These are phyloP conservation scores for Boletellus dicymbophilus DNA, from an alignment of 1,284 basidiomycete genomes.

Conservation along the genomic window DNA sequence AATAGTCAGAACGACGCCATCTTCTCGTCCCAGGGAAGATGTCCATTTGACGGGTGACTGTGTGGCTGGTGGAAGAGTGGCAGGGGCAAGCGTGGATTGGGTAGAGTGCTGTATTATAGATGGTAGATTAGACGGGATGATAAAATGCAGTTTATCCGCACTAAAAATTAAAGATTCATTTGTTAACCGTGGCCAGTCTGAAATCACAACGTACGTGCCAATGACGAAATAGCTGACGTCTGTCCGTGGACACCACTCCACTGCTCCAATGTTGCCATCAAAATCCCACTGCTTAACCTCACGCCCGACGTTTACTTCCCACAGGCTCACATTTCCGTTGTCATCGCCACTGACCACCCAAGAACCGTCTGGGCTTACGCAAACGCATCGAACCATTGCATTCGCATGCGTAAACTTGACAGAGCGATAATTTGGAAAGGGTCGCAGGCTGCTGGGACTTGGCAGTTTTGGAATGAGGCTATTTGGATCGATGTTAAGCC, in stretches of 20 bases:
- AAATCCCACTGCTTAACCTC: conserved; percentile 92
- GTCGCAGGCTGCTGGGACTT: conserved; percentile 87
- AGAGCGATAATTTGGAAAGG: conserved; percentile 90
- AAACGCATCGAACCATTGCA: conserved; percentile 75
- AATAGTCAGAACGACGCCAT: conserved; percentile 59
- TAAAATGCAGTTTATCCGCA: conserved; percentile 78
- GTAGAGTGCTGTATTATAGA: conserved; percentile 60
- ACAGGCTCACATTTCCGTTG: conserved; percentile 83
- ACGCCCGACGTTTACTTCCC: conserved; percentile 93
- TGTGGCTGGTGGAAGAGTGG: conserved; percentile 56
- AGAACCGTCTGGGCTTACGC: conserved; percentile 84
- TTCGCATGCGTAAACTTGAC: conserved; percentile 75
- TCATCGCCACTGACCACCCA: conserved; percentile 97
- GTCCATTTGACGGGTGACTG: conserved; percentile 76
- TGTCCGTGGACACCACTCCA: conserved; percentile 93
- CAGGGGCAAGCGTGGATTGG: conserved; percentile 64
- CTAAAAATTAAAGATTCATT: conserved; percentile 41
- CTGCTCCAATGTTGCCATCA: conserved; percentile 75
- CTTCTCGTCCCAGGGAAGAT: conserved; percentile 45
- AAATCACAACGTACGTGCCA: conserved; percentile 62
- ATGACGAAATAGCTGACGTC: conserved; percentile 85
- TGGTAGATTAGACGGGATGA: conserved; percentile 81
- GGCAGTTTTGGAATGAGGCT: conserved; percentile 96
- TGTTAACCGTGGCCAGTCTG: conserved; percentile 3
- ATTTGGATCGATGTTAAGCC: conserved; percentile 90